Conservation (phyloP, 805 yeast species). For the Yarrowia divulgata region DNA sequence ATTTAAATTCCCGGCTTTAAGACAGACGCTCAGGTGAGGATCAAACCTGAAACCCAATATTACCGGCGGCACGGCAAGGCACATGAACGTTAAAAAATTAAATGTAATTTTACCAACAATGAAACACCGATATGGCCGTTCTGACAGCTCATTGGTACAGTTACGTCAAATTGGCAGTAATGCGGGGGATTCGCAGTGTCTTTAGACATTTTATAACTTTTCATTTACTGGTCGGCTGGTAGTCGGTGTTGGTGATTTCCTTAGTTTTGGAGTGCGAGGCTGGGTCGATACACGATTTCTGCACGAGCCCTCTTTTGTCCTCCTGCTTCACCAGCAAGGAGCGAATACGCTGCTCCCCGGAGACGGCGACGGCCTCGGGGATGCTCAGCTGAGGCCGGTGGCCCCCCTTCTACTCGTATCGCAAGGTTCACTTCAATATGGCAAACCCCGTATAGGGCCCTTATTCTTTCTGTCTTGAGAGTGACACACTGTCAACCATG, state of each 20-base stretch:
- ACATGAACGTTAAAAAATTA: conserved; percentile 17
- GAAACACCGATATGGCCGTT: neutral
- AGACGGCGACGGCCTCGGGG: neutral
- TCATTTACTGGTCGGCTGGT: too few species aligned
- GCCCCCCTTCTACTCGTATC: conserved; percentile 12
- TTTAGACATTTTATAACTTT: neutral
- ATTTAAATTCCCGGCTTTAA: conserved; percentile 9
- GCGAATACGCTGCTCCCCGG: conserved; percentile 10
- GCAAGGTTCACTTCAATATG: neutral
- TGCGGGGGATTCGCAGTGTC: neutral
- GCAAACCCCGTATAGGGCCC: conserved; percentile 26
- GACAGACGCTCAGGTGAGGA: conserved; percentile 14
- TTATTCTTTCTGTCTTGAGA: conserved; percentile 8
- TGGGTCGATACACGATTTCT: neutral
- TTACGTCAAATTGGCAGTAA: conserved; percentile 12
- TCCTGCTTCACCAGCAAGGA: neutral
- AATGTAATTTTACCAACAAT: conserved; percentile 6
- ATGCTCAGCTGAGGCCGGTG: conserved; percentile 6
- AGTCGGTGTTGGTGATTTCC: too few species aligned
- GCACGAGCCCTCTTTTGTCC: conserved; percentile 4
- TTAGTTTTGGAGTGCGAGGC: too few species aligned
- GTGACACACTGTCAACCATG: neutral
- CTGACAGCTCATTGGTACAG: conserved; percentile 16
- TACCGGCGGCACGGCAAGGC: conserved; percentile 25
- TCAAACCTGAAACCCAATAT: conserved; percentile 1